Base-by-base conservation (phyloP, 768 basidiomycete species). In the Boletus pseudopeckii region DNA sequence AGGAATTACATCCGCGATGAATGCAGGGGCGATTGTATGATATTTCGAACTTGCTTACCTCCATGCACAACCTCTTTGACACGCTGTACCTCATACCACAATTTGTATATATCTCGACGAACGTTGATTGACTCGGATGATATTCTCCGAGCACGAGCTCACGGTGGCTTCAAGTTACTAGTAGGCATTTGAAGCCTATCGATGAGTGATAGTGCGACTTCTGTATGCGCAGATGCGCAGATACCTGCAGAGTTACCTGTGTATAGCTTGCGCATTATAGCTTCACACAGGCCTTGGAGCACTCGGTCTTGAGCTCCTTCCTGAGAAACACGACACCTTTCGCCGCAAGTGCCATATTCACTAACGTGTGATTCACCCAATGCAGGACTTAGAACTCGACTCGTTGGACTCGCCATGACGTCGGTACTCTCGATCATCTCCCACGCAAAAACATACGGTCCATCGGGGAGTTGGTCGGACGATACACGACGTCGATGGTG, bases 1-100 rank as follows among this genome's bases (percentile, higher is more conserved):
- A 41, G 11, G 52, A 14, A 48, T 20, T 38, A 10, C 52, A 17
- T 26, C 32, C 7, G 38, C 7, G 13, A 9, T 14, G 24, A 24
- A 8, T 33, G 30, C 7, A 5, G 5, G 11, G 8, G 34, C 18
- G 20, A 34, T n/a, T 43, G 56, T 58, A 58, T 22, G 58, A 59
- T 61, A 34, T 14, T 14, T 15, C 11, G 11, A 36, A n/a, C 7
- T 7, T 24, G 30, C 17, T 13, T 33, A 11, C 42, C 11, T 33
- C 15, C 32, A 4, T 49, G 17, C 1, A 47, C 18, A 37, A 30
- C 15, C 46, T 30, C 17, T 11, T 33, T 33, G 49, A 22, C 20
- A 18, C 2, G n/a, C 7, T 4, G 11, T 8, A 40, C n/a, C 14
- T 5, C 2, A 41, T 18, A 9, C 4, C 4, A 11, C 17, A 10